Evolutionary conservation across 768 basidiomycete species (phyloP).

Genomic region (Rhodotorula graminis): DNA sequence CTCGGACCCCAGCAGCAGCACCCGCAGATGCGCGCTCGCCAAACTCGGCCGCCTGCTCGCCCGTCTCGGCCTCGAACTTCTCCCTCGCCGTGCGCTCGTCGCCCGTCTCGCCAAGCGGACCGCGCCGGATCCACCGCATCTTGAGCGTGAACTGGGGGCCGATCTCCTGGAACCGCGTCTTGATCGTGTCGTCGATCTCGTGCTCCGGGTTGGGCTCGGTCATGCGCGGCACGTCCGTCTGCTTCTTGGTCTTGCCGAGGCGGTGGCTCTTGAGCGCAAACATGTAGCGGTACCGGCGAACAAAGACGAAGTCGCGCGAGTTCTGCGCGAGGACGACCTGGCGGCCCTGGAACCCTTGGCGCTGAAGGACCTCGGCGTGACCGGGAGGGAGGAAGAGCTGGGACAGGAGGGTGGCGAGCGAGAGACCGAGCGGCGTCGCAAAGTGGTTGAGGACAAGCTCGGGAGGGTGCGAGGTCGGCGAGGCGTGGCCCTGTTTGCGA

Average conservation of each 20-base stretch:
- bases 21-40: constrained; percentile 40
- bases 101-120: constrained; percentile 64
- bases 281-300: constrained; percentile 79
- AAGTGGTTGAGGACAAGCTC: constrained; percentile 94
- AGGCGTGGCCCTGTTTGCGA: constrained; percentile 74
- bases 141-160: constrained; percentile 96
- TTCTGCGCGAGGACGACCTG: constrained; percentile 97
- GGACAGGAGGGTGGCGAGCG: constrained; percentile 91
- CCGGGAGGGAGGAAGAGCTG: constrained; percentile 83
- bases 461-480: constrained; percentile 84
- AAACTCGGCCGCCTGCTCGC: constrained; percentile 43
- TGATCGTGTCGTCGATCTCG: constrained; percentile 89
- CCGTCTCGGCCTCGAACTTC: constrained; percentile 44
- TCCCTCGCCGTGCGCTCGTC: constrained; percentile 56
- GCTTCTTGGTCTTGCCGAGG: constrained; percentile 29
- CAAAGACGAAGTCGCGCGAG: constrained; percentile 95
- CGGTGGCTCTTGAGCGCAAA: constrained; percentile 30
- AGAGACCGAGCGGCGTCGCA: constrained; percentile 85
- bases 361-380: constrained; percentile 55
- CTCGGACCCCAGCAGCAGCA: not conserved
- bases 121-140: constrained; percentile 79
- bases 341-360: constrained; percentile 67
- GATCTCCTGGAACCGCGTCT: constrained; percentile 91
- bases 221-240: constrained; percentile 22
- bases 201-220: constrained; percentile 24